Evolutionary conservation across 495 filamentous ascomycete species (phyloP), one percentile per base, ranked within the genome.

Genomic region (Penicillium daleae): DNA sequence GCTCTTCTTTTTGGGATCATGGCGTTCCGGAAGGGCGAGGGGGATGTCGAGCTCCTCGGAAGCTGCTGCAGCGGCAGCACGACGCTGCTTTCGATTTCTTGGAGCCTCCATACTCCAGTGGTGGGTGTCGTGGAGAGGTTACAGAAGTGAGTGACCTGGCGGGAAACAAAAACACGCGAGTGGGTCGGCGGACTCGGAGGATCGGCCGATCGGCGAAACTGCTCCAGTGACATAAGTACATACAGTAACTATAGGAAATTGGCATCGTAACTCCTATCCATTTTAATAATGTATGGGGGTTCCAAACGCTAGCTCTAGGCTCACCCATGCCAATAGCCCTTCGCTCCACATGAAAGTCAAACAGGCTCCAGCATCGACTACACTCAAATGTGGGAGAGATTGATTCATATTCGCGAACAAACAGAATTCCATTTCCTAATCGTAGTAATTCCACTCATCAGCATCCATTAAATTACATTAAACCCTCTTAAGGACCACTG

Each of bases 71-170:
- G 74, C 74, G 10, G 75, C 77, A 22, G 79, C 75, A 55, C 81
- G 81, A 59, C 80, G 76, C 65, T 84, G 76, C 71, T 82, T 83
- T 62, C 82, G 75, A 59, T 83, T 84, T 21, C 76, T 66, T 40
- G 78, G 67, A 17, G 66, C 15, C n/a, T 74, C 71, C 77, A 80
- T 78, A 22, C 39, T 54, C 24, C 17, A 4, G 6, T 6, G 33
- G 21, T 33, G 15, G 42, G 40, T 27, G 32, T 12, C n/a, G 52
- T 39, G 44, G 39, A 40, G 44, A 42, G 44, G 17, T 3, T 33
- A 42, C 31, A 55, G 32, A 53, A 55, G 53, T 22, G 50, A 29
- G 21, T 50, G 54, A 68, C 54, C 21, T 66, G 66, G 58, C 59
- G 56, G 55, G 57, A 48, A 63, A 56, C 64, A 63, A 57, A 56